Evolutionary conservation across 192 early-diverging fungal genomes (phyloP).

Genomic region (Coemansia sp.): DNA sequence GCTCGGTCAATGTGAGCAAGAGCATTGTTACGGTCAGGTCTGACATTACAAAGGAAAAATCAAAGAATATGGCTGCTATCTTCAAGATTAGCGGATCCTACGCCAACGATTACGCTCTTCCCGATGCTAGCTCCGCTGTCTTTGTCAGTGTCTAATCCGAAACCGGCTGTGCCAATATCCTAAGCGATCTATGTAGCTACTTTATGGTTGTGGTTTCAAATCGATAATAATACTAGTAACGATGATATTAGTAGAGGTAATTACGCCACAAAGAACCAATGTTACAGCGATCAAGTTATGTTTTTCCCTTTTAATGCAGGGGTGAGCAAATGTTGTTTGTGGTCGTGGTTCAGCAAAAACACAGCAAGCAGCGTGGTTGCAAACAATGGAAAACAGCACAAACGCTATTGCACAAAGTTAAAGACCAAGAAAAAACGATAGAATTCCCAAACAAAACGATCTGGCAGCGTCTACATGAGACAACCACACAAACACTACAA

Average conservation of each 20-base stretch:
- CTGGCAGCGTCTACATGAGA: too few species aligned
- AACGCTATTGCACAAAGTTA: too few species aligned
- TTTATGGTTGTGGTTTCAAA: neutral
- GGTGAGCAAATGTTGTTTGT: too few species aligned
- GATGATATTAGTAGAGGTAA: neutral
- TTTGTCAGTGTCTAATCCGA: conserved; percentile 23
- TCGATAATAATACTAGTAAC: neutral
- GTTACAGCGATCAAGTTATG: too few species aligned
- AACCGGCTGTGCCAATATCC: neutral
- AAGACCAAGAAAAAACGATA: too few species aligned
- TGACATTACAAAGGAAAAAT: conserved; percentile 18
- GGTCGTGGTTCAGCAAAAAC: too few species aligned
- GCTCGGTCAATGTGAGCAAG: conserved; percentile 19
- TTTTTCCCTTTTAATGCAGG: too few species aligned
- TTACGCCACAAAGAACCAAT: neutral
- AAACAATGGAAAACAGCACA: too few species aligned
- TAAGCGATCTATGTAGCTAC: neutral
- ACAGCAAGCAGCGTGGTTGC: too few species aligned
- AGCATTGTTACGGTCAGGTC: conserved; percentile 43
- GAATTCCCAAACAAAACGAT: too few species aligned
- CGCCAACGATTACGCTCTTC: conserved; percentile 31
- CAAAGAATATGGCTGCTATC: conserved; percentile 46
- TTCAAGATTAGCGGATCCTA: conserved; percentile 45
- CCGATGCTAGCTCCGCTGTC: conserved; percentile 25
- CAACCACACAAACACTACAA: too few species aligned